Conservation (phyloP, 352 stramenopile species). For the Elongisporangium anandrum region DNA sequence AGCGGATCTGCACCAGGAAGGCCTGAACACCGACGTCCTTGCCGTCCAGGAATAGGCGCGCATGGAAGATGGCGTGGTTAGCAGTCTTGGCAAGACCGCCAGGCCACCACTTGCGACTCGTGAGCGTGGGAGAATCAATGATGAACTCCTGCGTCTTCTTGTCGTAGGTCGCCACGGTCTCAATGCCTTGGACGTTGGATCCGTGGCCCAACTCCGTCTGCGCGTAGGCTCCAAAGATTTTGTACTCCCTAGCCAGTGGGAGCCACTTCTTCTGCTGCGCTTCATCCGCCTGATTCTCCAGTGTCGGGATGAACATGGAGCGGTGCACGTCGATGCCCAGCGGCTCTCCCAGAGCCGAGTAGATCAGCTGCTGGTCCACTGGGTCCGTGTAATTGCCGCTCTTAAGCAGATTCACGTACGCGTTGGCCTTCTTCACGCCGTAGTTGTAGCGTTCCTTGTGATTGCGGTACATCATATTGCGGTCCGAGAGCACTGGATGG, state of each 20-base stretch:
- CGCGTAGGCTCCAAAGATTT: conserved; percentile 81
- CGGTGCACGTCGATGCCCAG: conserved; percentile 44
- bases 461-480: conserved; percentile 29
- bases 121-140: conserved; percentile 88
- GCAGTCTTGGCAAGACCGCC: conserved; percentile 84
- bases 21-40: conserved; percentile 86
- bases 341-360: conserved; percentile 33
- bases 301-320: conserved; percentile 35
- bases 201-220: conserved; percentile 93
- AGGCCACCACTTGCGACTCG: conserved; percentile 90
- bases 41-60: conserved; percentile 48
- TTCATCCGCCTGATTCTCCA: conserved; percentile 29
- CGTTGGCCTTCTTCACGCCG: conserved; percentile 28
- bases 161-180: conserved; percentile 91
- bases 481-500: conserved; percentile 27
- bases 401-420: conserved; percentile 20
- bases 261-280: conserved; percentile 52
- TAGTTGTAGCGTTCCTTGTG: conserved; percentile 31
- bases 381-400: conserved; percentile 21
- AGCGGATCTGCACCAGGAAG: conserved; percentile 88
- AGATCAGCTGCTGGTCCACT: conserved; percentile 15
- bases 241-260: conserved; percentile 32
- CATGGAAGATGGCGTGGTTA: conserved; percentile 90
- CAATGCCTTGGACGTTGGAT: conserved; percentile 78
- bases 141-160: conserved; percentile 77